A percentile compares a stretch with the other conserved stretches of the same genome.
Conservation (phyloP, 495 filamentous ascomycete genomes). For the Ramalina intermedia region DNA sequence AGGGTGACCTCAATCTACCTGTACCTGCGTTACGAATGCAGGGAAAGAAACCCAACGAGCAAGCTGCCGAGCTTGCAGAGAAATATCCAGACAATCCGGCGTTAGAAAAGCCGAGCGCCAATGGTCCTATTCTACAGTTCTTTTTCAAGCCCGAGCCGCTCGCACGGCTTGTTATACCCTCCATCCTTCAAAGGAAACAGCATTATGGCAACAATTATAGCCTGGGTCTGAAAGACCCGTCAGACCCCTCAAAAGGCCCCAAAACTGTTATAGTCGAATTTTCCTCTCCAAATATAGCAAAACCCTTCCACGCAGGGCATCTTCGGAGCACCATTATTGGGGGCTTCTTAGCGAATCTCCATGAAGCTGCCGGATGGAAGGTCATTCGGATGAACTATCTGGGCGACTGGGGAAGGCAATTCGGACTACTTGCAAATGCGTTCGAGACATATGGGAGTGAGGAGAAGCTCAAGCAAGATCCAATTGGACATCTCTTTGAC, state of each 20-base stretch:
- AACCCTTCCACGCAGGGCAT: slow-evolving; percentile 60
- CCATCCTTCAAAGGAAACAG: slow-evolving; percentile 44
- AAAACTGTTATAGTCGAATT: slow-evolving; percentile 54
- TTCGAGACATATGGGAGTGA: slow-evolving; percentile 51
- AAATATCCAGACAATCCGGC: slow-evolving; percentile 72
- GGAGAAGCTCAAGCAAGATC: slow-evolving; percentile 43
- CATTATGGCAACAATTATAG: slow-evolving; percentile 53
- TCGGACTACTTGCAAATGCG: slow-evolving; percentile 54
- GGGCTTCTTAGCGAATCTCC: slow-evolving; percentile 53
- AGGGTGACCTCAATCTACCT: slow-evolving; percentile 75
- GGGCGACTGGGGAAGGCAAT: slow-evolving; percentile 67
- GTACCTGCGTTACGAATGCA: slow-evolving; percentile 65
- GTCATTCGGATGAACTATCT: slow-evolving; percentile 62
- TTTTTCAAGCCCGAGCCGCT: slow-evolving; percentile 54
- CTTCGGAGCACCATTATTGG: slow-evolving; percentile 65
- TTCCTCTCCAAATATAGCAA: slow-evolving; percentile 65
- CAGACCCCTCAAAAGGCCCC: slow-evolving; percentile 56
- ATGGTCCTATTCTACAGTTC: slow-evolving; percentile 64
- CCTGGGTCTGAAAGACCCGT: slow-evolving; percentile 51
- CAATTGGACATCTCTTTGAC: slow-evolving; percentile 54
- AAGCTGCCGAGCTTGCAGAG: slow-evolving; percentile 53
- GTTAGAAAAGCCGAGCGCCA: slow-evolving; percentile 47
- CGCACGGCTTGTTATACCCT: slow-evolving; percentile 43
- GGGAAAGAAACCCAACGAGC: slow-evolving; percentile 62
- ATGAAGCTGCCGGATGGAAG: slow-evolving; percentile 57